Evolutionary conservation across 192 early-diverging fungal genomes (phyloP).

Genomic region (Backusella psychrophila): DNA sequence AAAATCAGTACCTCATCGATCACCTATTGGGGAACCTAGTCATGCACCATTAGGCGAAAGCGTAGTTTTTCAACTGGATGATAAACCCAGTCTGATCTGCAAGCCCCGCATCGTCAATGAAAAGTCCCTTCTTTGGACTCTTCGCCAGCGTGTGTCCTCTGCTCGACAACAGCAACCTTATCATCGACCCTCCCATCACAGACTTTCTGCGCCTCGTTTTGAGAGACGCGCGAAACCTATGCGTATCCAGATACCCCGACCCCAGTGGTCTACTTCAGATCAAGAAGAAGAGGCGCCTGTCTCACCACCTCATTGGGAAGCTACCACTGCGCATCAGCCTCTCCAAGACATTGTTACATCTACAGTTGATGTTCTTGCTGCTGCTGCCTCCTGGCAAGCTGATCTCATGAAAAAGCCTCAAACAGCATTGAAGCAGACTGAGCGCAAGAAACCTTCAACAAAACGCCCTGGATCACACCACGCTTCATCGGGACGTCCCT

Average conservation of each 20-base stretch:
- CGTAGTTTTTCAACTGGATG: background rate
- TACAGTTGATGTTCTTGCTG: background rate
- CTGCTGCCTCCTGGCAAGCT: background rate
- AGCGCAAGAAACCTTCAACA: background rate
- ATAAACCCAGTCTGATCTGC: background rate
- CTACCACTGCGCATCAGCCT: background rate
- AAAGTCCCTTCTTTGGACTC: constrained; percentile 19
- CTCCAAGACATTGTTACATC: background rate
- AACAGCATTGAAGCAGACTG: background rate
- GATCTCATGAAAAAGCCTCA: background rate
- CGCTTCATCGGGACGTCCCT: constrained; percentile 18
- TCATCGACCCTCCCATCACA: background rate
- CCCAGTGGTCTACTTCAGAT: constrained; percentile 2
- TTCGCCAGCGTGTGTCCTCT: constrained; percentile 19
- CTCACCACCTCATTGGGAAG: background rate
- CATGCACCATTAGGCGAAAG: background rate
- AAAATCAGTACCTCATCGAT: constrained; percentile 33
- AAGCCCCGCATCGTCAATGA: constrained; percentile 23
- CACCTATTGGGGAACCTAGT: constrained; percentile 11
- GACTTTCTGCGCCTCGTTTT: constrained; percentile 8
- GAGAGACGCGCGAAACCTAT: constrained; percentile 14
- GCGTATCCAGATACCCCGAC: constrained; percentile 19
- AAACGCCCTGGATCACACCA: constrained; percentile 5
- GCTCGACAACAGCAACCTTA: constrained; percentile 3
- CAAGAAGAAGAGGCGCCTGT: background rate